Conservation (phyloP, 2,329 filamentous ascomycete genomes). For the Helotiales sp. region DNA sequence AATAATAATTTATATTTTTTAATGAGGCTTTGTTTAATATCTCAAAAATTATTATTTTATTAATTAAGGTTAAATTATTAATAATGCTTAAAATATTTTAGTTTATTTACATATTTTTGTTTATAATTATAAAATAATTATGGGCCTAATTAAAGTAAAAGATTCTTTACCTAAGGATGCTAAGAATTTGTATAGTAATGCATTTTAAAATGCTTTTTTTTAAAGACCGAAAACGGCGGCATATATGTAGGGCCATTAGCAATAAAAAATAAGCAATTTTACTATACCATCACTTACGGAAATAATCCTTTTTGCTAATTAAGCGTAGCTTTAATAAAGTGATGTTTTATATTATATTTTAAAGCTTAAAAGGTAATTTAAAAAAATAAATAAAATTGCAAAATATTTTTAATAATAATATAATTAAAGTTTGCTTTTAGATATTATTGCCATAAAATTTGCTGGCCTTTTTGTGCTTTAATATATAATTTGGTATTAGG, state of each 20-base stretch:
- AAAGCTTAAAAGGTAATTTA: conserved; percentile 27
- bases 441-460: conserved; percentile 7
- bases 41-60: too few species aligned
- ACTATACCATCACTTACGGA: conserved; percentile 21
- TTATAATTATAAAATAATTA: too few species aligned
- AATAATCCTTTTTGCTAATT: conserved; percentile 17
- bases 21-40: too few species aligned
- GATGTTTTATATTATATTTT: conserved; percentile 25
- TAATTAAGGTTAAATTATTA: too few species aligned
- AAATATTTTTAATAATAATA: too few species aligned
- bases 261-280: conserved; percentile 22
- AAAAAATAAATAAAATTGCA: conserved; percentile 20
- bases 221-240: conserved; percentile 18
- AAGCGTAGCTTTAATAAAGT: conserved; percentile 23
- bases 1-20: too few species aligned
- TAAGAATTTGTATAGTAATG: too few species aligned
- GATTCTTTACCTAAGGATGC: too few species aligned
- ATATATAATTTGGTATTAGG: conserved; percentile 1
- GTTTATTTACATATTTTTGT: too few species aligned
- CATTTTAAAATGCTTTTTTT: too few species aligned
- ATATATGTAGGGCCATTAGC: conserved; percentile 20
- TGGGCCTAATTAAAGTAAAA: too few species aligned
- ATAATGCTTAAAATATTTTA: too few species aligned
- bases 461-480: conserved; percentile 6
- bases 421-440: conserved; percentile 7